A percentile compares a stretch with the other conserved stretches of the same genome.
These are phyloP conservation scores for Phytophthora tubulina DNA, from an alignment of 352 stramenopile genomes.

Conservation along the genomic window DNA sequence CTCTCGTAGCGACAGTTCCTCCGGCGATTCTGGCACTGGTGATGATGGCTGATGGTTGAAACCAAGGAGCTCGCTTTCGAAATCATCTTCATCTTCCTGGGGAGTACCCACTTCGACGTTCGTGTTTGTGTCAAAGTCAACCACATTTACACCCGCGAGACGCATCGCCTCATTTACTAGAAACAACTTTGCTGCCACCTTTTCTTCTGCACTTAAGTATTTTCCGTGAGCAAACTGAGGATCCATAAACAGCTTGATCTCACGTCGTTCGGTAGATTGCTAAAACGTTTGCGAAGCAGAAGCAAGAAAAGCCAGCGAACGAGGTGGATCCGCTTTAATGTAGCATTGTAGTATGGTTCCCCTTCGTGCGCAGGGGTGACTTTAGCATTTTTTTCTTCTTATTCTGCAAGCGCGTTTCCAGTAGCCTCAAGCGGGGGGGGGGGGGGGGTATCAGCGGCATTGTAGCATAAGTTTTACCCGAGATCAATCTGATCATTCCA, in stretches of 20 bases:
- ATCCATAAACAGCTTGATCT: constrained; percentile 9
- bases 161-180: constrained; percentile 14
- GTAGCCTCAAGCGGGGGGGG: not conserved
- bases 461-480: constrained; percentile 6
- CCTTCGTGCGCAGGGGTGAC: constrained; percentile 2
- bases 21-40: constrained; percentile 1
- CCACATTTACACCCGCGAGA: not conserved
- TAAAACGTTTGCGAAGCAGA: constrained; percentile 13
- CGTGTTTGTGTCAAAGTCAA: not conserved
- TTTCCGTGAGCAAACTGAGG: constrained; percentile 10
- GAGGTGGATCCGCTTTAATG: constrained; percentile 13
- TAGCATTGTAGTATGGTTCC: not conserved
- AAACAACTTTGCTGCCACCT: not conserved
- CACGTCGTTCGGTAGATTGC: not conserved
- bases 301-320: constrained; percentile 10
- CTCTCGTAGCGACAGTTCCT: constrained; percentile 7
- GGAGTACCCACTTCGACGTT: constrained; percentile 6
- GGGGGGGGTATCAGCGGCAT: constrained; percentile 9
- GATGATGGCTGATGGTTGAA: not conserved
- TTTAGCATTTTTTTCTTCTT: constrained; percentile 16
- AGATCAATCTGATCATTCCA: constrained; percentile 12
- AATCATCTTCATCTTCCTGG: constrained; percentile 10
- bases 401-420: constrained; percentile 13
- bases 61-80: constrained; percentile 4
- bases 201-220: not conserved